Conservation (phyloP, 148 eudicot genomes). For the Polygonum maritimum region DNA sequence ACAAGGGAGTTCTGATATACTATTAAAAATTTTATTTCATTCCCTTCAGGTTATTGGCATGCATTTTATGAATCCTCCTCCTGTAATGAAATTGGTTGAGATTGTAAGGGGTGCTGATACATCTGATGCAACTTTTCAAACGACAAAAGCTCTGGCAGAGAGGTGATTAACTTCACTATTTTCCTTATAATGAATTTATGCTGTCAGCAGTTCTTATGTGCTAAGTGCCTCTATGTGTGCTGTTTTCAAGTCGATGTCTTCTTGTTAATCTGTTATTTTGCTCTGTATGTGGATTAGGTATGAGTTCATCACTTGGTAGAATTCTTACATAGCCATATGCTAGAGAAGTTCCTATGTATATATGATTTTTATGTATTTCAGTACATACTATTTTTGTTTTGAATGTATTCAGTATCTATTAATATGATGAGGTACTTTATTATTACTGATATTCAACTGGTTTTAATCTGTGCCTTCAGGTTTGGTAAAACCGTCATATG, state of each 20-base stretch:
- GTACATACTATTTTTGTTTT: not conserved
- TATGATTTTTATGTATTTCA: not conserved
- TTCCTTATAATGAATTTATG: not conserved
- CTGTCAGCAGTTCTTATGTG: not conserved
- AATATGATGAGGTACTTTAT: not conserved
- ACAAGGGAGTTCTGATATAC: not conserved
- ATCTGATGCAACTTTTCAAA: conserved; percentile 54
- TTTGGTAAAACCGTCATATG: conserved; percentile 75
- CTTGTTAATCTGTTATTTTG: not conserved
- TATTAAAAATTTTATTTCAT: not conserved
- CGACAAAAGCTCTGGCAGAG: conserved; percentile 71
- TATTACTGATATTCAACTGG: not conserved
- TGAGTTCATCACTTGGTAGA: not conserved
- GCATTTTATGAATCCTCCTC: conserved; percentile 98
- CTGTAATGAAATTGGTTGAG: conserved; percentile 85
- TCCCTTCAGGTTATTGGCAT: conserved; percentile 75
- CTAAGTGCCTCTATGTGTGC: not conserved
- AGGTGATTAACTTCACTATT: conserved; percentile 30
- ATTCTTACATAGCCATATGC: not conserved
- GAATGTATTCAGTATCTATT: not conserved
- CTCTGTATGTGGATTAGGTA: not conserved
- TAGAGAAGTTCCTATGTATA: not conserved
- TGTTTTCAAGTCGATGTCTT: not conserved
- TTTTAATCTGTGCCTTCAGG: conserved; percentile 27
- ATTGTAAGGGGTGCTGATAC: conserved; percentile 80